Conservation (phyloP, 495 filamentous ascomycete species). For the Zalerion maritima region DNA sequence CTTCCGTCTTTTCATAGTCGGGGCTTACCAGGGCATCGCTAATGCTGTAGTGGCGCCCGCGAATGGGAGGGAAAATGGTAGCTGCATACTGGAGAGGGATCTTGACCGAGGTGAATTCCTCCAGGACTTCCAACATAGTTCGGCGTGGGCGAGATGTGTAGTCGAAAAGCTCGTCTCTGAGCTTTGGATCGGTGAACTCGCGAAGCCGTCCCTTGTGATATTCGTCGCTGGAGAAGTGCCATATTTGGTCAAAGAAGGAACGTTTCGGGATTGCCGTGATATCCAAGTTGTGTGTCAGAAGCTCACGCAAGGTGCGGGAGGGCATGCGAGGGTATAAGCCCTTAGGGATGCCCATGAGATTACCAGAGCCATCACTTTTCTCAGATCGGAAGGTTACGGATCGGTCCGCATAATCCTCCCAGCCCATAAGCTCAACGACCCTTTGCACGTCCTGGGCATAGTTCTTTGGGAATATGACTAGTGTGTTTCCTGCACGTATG, state of each 20-base stretch:
- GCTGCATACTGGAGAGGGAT: slow-evolving; percentile 62
- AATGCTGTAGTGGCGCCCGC: slow-evolving; percentile 76
- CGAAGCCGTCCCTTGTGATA: slow-evolving; percentile 66
- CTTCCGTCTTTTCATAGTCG: slow-evolving; percentile 16
- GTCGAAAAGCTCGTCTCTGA: slow-evolving; percentile 83
- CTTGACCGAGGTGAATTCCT: slow-evolving; percentile 74
- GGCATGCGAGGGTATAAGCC: slow-evolving; percentile 20
- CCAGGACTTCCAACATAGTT: slow-evolving; percentile 78
- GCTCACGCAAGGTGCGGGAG: slow-evolving; percentile 51
- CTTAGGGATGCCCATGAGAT: slow-evolving; percentile 3
- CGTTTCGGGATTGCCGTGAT: slow-evolving; percentile 79
- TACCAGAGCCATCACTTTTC: neutral
- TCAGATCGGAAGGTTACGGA: slow-evolving; percentile 9
- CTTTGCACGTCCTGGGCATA: slow-evolving; percentile 59
- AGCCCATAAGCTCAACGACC: slow-evolving; percentile 62
- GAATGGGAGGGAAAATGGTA: slow-evolving; percentile 58
- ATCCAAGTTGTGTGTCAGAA: slow-evolving; percentile 72
- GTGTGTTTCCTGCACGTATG: slow-evolving; percentile 40
- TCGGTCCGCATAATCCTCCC: slow-evolving; percentile 55
- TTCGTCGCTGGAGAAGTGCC: slow-evolving; percentile 54
- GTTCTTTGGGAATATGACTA: slow-evolving; percentile 78
- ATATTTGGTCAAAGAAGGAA: slow-evolving; percentile 62
- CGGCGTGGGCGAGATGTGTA: slow-evolving; percentile 87
- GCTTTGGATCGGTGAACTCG: slow-evolving; percentile 65
- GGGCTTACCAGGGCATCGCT: no score